Evolutionary conservation across 208 protist genomes (phyloP).

Genomic region (Hexamita inflata): DNA sequence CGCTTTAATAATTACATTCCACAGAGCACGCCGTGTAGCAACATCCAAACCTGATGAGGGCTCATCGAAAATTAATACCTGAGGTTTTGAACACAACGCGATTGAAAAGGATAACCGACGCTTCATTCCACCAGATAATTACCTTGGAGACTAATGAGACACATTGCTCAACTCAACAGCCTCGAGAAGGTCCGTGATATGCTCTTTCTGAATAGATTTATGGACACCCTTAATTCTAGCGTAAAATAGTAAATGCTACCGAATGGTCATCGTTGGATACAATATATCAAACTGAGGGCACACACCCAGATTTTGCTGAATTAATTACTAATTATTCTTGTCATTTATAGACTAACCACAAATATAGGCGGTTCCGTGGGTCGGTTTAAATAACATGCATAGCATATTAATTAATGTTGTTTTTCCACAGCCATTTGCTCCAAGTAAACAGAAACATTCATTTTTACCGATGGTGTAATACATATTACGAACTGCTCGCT

Average conservation of each 20-base stretch:
- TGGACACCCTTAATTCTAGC: slow-evolving; percentile 49
- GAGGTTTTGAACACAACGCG: slow-evolving; percentile 49
- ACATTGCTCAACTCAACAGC: slow-evolving; percentile 9
- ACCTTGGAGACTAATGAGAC: not conserved
- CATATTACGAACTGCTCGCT: slow-evolving; percentile 23
- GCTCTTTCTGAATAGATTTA: not conserved
- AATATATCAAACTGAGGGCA: slow-evolving; percentile 44
- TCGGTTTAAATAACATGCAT: not conserved
- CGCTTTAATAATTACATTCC: not conserved
- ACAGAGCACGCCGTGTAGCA: slow-evolving; percentile 40
- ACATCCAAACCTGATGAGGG: slow-evolving; percentile 62
- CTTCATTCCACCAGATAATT: slow-evolving; percentile 52
- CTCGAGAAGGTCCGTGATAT: not conserved
- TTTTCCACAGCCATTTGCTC: slow-evolving; percentile 28
- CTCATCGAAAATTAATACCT: slow-evolving; percentile 57
- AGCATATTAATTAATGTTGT: not conserved
- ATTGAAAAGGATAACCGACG: slow-evolving; percentile 51
- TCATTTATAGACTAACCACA: slow-evolving; percentile 32
- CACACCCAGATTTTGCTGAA: slow-evolving; percentile 45
- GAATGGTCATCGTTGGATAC: slow-evolving; percentile 37
- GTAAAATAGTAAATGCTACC: not conserved
- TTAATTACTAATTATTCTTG: slow-evolving; percentile 31
- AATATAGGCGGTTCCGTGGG: not conserved
- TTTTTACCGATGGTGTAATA: not conserved
- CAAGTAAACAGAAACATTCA: not conserved